Conservation (phyloP, 352 stramenopile species). For the Thraustochytrium aureum region DNA sequence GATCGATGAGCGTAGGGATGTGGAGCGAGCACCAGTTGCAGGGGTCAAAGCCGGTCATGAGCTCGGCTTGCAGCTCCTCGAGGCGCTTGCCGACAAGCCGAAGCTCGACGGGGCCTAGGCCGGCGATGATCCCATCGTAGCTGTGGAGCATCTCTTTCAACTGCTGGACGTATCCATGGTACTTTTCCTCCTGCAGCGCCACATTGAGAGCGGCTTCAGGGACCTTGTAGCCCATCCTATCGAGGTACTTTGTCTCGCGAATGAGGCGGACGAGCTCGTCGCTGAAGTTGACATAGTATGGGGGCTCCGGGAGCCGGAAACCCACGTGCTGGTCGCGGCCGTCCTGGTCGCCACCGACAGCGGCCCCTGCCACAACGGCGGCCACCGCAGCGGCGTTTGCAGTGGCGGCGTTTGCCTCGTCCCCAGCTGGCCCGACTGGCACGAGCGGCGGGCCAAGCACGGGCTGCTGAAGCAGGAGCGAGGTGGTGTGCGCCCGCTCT, state of each 20-base stretch:
- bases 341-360: background rate
- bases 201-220: slow-evolving; percentile 92
- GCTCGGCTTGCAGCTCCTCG: slow-evolving; percentile 72
- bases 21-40: slow-evolving; percentile 97
- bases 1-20: slow-evolving; percentile 91
- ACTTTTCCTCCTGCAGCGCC: slow-evolving; percentile 94
- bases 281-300: slow-evolving; percentile 91
- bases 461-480: slow-evolving; percentile 87
- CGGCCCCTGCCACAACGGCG: too few relatives aligned
- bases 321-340: background rate
- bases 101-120: slow-evolving; percentile 80
- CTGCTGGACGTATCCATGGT: slow-evolving; percentile 88
- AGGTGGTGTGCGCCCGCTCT: slow-evolving; percentile 76
- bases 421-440: too few relatives aligned
- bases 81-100: slow-evolving; percentile 81
- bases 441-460: slow-evolving; percentile 77
- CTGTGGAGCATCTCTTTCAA: slow-evolving; percentile 83
- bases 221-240: slow-evolving; percentile 91
- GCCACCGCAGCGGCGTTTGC: too few relatives aligned
- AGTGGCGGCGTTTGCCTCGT: background rate
- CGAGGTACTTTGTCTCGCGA: slow-evolving; percentile 92
- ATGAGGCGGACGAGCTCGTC: slow-evolving; percentile 90
- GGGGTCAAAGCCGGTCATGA: slow-evolving; percentile 81
- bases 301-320: slow-evolving; percentile 70
- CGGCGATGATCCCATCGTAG: slow-evolving; percentile 77